phyloP scores from a whole-genome alignment of 2,329 filamentous ascomycete genomes.

The Parasarocladium wereldwijsianum region DNA sequence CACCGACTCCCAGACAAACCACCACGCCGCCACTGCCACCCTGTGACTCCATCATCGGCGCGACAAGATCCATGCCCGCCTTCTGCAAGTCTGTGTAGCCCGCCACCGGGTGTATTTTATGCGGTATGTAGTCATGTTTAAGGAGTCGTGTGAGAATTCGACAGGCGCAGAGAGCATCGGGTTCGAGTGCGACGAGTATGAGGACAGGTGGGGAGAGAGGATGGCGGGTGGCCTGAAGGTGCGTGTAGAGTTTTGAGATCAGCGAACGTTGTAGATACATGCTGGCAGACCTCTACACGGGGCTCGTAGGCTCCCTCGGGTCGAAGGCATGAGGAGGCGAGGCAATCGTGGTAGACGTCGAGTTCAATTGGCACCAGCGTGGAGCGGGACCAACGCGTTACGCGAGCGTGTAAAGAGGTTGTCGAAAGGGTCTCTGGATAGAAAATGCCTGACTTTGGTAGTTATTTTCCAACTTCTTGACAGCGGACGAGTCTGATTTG shows the following conservation, averaged over 20 bases:
- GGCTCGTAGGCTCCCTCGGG: slow-evolving; percentile 10
- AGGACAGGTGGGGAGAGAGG: slow-evolving; percentile 84
- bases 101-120: slow-evolving; percentile 90
- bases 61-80: slow-evolving; percentile 64
- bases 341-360: not conserved
- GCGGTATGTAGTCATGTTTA: slow-evolving; percentile 92
- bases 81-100: slow-evolving; percentile 82
- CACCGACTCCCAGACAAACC: slow-evolving; percentile 83
- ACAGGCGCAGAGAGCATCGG: slow-evolving; percentile 88
- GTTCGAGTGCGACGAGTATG: slow-evolving; percentile 83
- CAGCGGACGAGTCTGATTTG: too few species aligned
- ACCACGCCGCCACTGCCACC: slow-evolving; percentile 82
- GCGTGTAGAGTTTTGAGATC: slow-evolving; percentile 80
- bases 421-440: too few species aligned
- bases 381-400: too few species aligned
- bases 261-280: slow-evolving; percentile 94
- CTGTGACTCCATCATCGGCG: slow-evolving; percentile 70
- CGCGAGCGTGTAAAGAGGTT: too few species aligned
- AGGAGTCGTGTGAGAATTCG: slow-evolving; percentile 87
- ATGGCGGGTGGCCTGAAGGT: slow-evolving; percentile 75
- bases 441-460: too few species aligned
- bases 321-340: slow-evolving; percentile 6
- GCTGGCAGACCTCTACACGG: slow-evolving; percentile 15
- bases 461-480: too few species aligned
- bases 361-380: too few species aligned